phyloP scores from a whole-genome alignment of 768 basidiomycete species.

The Boletus bicolor region DNA sequence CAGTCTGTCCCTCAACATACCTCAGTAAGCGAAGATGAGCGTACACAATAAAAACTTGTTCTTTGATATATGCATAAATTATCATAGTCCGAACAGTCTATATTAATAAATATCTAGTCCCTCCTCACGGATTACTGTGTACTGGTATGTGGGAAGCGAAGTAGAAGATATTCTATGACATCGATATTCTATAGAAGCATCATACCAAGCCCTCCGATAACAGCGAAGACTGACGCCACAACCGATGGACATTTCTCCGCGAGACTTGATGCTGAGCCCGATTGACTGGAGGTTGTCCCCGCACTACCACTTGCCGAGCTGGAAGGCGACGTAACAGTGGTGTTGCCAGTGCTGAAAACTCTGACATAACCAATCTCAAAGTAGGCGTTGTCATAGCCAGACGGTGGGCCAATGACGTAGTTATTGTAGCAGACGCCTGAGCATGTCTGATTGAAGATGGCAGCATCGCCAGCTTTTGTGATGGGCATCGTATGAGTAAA shows the following conservation, averaged over 20 bases:
- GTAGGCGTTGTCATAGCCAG: slow-evolving; percentile 62
- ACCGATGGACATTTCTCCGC: slow-evolving; percentile 1
- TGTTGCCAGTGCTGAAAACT: slow-evolving; percentile 41
- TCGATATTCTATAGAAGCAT: slow-evolving; percentile 9
- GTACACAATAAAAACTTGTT: too few relatives aligned
- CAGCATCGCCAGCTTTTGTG: slow-evolving; percentile 43
- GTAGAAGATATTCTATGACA: neutral
- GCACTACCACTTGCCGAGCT: slow-evolving; percentile 15
- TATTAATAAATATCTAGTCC: neutral
- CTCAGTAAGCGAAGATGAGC: too few relatives aligned
- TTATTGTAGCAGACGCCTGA: slow-evolving; percentile 65
- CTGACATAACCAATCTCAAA: slow-evolving; percentile 68
- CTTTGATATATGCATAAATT: neutral
- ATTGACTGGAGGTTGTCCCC: slow-evolving; percentile 9
- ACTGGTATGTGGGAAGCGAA: neutral
- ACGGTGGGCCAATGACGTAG: slow-evolving; percentile 61
- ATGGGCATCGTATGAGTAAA: slow-evolving; percentile 28
- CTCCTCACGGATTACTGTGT: neutral
- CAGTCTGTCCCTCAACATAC: too few relatives aligned
- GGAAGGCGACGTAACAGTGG: slow-evolving; percentile 3
- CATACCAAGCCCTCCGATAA: slow-evolving; percentile 15
- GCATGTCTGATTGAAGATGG: slow-evolving; percentile 60
- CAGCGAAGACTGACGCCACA: slow-evolving; percentile 8
- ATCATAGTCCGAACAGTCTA: neutral
- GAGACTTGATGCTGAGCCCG: slow-evolving; percentile 9